Evolutionary conservation across 495 filamentous ascomycete genomes (phyloP).

Genomic region (Penicillium waksmanii): DNA sequence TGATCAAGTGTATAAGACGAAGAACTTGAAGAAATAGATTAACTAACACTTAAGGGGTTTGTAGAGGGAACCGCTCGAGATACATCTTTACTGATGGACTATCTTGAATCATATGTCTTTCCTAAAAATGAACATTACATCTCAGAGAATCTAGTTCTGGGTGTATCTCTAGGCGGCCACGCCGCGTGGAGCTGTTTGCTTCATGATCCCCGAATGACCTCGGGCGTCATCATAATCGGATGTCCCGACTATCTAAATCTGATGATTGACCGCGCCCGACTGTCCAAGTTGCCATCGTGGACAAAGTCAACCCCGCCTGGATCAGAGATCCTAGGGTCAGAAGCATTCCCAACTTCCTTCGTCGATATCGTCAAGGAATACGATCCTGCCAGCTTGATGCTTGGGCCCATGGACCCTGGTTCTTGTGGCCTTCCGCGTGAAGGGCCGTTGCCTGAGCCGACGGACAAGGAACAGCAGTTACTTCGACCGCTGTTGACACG

Average conservation of each 20-base stretch:
- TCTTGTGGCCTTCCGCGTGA: constrained; percentile 33
- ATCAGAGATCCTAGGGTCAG: constrained; percentile 69
- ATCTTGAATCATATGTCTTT: constrained; percentile 77
- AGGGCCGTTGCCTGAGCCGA: constrained; percentile 49
- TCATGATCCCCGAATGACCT: constrained; percentile 73
- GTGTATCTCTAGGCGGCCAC: constrained; percentile 87
- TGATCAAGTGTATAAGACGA: too few species aligned
- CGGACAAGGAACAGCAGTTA: constrained; percentile 43
- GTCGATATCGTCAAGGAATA: constrained; percentile 61
- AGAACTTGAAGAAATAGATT: not conserved
- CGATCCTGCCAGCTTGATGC: constrained; percentile 72
- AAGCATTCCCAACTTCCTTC: constrained; percentile 71
- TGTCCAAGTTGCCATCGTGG: constrained; percentile 70
- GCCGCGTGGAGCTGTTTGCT: constrained; percentile 82
- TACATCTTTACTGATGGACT: constrained; percentile 69
- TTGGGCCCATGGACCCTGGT: constrained; percentile 50
- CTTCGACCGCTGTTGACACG: constrained; percentile 47
- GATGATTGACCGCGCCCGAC: constrained; percentile 74
- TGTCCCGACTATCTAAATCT: constrained; percentile 85
- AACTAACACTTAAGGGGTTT: not conserved
- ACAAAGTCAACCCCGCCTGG: constrained; percentile 58
- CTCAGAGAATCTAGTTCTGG: constrained; percentile 72
- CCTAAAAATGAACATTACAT: constrained; percentile 55
- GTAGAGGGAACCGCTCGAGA: constrained; percentile 76
- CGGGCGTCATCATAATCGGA: constrained; percentile 80